Conservation (phyloP, 257 asterid genomes). For the Avicennia marina region DNA sequence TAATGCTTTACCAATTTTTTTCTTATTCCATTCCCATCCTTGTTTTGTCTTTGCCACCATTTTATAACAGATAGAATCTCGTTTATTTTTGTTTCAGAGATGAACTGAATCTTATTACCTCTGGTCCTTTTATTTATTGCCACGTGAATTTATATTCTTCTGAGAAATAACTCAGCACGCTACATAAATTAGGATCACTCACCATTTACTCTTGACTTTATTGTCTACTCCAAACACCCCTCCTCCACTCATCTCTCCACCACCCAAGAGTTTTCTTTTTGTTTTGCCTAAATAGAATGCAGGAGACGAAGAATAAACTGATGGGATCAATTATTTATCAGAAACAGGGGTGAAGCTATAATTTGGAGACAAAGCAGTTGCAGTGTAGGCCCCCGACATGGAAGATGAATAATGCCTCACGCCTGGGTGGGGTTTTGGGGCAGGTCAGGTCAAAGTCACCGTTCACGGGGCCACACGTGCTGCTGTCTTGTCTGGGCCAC, state of each 20-base stretch:
- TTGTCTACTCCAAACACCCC: neutral
- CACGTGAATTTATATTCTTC: no score
- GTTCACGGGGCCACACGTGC: constrained; percentile 33
- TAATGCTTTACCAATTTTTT: no score
- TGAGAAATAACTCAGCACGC: no score
- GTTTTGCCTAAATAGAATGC: neutral
- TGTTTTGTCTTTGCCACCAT: no score
- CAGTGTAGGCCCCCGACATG: neutral
- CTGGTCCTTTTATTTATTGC: no score
- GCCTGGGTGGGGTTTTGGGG: constrained; percentile 17
- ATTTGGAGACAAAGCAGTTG: constrained; percentile 10
- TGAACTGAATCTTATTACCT: no score
- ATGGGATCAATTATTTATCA: neutral
- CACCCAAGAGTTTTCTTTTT: neutral
- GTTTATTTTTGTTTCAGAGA: no score
- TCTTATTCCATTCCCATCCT: no score
- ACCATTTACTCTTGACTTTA: no score
- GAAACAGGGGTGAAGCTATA: neutral
- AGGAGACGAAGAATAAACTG: neutral
- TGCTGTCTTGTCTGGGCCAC: constrained; percentile 21
- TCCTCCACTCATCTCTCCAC: constrained; percentile 4
- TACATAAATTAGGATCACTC: no score
- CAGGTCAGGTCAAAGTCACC: constrained; percentile 17
- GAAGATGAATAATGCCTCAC: no score
- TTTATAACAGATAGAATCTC: no score